Evolutionary conservation across 164 flowering plant species (phyloP).

Genomic region (Annona squamosa): DNA sequence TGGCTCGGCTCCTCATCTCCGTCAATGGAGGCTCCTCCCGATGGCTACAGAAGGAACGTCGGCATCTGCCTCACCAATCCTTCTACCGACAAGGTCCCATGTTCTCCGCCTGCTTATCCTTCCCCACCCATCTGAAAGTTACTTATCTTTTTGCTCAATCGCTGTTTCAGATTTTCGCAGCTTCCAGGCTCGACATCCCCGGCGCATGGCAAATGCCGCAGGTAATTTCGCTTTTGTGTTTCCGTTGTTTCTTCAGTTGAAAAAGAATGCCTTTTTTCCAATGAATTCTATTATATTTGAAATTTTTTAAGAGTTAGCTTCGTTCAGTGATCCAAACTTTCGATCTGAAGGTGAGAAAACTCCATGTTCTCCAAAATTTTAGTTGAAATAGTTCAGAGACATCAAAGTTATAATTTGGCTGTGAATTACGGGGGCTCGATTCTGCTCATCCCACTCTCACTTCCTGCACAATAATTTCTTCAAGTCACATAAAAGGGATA

Average conservation of each 20-base stretch:
- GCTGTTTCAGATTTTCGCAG: constrained; percentile 50
- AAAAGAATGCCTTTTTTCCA: no score
- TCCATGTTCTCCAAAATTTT: no score
- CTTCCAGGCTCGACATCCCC: constrained; percentile 67
- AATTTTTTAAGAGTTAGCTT: no score
- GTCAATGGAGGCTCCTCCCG: constrained; percentile 69
- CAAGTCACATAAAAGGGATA: no score
- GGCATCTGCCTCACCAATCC: constrained; percentile 78
- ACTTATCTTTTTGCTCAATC: not conserved
- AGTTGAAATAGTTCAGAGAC: no score
- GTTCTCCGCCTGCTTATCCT: not conserved
- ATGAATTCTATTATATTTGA: no score
- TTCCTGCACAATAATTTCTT: no score
- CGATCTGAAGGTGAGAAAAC: no score
- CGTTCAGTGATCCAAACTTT: no score
- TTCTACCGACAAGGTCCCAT: constrained; percentile 44
- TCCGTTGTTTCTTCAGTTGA: not conserved
- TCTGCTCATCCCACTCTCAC: no score
- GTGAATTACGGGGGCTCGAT: no score
- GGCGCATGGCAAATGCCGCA: constrained; percentile 92
- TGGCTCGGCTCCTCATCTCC: not conserved
- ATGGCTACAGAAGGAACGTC: constrained; percentile 78
- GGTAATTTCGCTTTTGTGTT: constrained; percentile 29
- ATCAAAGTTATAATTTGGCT: no score
- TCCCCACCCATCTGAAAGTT: not conserved